These are phyloP conservation scores for Paracamarosporium sp. DNA, from an alignment of 2,329 filamentous ascomycete genomes.

Conservation along the genomic window DNA sequence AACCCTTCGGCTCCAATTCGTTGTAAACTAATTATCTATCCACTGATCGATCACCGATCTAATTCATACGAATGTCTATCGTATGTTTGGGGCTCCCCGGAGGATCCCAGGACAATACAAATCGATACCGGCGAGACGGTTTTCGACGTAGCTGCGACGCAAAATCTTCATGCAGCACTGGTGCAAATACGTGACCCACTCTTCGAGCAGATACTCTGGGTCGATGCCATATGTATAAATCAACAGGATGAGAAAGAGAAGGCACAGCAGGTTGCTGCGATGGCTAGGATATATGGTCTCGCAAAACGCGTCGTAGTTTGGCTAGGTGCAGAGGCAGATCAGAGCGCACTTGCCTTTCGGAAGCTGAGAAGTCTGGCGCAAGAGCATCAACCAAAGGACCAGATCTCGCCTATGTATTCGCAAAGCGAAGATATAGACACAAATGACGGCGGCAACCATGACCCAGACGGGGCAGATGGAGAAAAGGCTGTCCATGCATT, in stretches of 20 bases:
- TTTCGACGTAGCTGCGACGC: not conserved
- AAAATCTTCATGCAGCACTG: conserved; percentile 4
- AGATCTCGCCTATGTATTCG: not conserved
- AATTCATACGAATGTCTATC: conserved; percentile 4
- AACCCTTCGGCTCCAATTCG: not conserved
- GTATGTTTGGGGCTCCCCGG: conserved; percentile 1
- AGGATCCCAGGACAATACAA: not conserved
- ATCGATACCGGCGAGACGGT: not conserved
- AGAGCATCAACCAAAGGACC: not conserved
- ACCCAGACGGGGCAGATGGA: not conserved
- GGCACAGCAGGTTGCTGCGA: conserved; percentile 13
- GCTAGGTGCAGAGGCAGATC: conserved; percentile 14
- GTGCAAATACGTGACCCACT: not conserved
- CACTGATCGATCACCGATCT: not conserved
- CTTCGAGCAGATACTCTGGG: conserved; percentile 10
- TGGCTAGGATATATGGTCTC: conserved; percentile 18
- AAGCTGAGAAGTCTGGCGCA: not conserved
- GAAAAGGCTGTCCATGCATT: not conserved
- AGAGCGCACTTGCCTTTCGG: not conserved
- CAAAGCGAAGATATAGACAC: not conserved
- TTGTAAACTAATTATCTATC: conserved; percentile 3
- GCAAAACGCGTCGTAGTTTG: conserved; percentile 16
- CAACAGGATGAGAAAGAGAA: conserved; percentile 14
- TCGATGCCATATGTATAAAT: conserved; percentile 7
- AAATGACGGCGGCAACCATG: too few relatives aligned